phyloP scores from a whole-genome alignment of 1,284 basidiomycete species.

The Exsudoporus floridanus region DNA sequence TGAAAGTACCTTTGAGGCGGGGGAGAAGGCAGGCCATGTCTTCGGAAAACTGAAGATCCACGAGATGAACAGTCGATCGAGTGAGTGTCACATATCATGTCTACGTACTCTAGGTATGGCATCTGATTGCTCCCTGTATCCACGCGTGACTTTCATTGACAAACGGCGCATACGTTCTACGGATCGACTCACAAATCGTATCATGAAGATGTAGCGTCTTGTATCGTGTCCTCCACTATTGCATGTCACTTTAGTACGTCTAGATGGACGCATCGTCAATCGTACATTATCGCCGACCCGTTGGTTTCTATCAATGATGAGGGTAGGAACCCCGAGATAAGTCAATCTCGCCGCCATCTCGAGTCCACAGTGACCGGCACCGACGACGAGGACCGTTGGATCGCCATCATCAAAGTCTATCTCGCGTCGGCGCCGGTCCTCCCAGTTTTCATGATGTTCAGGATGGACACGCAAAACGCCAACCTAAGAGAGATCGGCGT shows the following conservation, averaged over 20 bases:
- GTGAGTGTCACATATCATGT: no score
- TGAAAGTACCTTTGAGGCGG: constrained; percentile 33
- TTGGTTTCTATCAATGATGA: constrained; percentile 38
- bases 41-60: constrained; percentile 33
- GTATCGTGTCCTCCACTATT: constrained; percentile 34
- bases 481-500: no score
- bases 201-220: constrained; percentile 26
- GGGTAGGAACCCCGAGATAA: constrained; percentile 33
- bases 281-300: constrained; percentile 40
- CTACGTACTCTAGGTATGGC: constrained; percentile 28
- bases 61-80: not conserved
- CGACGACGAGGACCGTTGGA: constrained; percentile 34
- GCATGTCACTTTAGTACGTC: not conserved
- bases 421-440: constrained; percentile 19
- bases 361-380: constrained; percentile 41
- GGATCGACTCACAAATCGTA: constrained; percentile 22
- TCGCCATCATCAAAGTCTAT: constrained; percentile 17
- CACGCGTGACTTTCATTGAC: not conserved
- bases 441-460: constrained; percentile 13
- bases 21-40: constrained; percentile 40
- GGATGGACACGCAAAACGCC: constrained; percentile 5
- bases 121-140: constrained; percentile 22
- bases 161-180: not conserved
- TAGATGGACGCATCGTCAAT: not conserved
- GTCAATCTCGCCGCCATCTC: constrained; percentile 38